Percentiles rank a stretch among this genome's conserved stretches.
These are phyloP conservation scores for Boletellus deceptivus DNA, from an alignment of 1,284 basidiomycete genomes.

Conservation along the genomic window DNA sequence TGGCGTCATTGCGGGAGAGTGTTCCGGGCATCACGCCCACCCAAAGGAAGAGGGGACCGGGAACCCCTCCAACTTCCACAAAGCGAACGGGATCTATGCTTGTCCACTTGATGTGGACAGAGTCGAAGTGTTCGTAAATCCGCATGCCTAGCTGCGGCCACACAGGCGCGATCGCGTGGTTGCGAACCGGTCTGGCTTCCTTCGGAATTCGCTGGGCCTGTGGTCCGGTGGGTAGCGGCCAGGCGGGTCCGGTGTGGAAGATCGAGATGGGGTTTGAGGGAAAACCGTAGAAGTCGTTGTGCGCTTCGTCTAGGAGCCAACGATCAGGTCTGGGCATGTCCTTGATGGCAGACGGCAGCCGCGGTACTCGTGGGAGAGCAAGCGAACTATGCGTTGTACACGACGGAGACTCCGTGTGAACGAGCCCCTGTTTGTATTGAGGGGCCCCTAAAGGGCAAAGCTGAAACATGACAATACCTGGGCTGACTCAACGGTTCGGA, in stretches of 20 bases:
- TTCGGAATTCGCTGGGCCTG: neutral
- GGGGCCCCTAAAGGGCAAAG: too few species aligned
- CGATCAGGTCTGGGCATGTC: too few species aligned
- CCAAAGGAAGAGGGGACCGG: slow-evolving; percentile 25
- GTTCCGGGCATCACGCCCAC: slow-evolving; percentile 31
- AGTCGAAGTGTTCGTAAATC: neutral
- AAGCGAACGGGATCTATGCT: slow-evolving; percentile 31
- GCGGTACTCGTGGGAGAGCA: too few species aligned
- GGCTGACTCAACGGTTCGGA: too few species aligned
- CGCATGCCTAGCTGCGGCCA: neutral
- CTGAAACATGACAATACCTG: too few species aligned
- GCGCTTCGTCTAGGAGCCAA: too few species aligned
- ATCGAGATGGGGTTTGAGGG: neutral
- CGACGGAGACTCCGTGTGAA: too few species aligned
- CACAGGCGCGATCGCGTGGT: neutral
- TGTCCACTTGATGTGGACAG: slow-evolving; percentile 30
- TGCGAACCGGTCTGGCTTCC: neutral
- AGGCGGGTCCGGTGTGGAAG: neutral
- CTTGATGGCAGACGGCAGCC: too few species aligned
- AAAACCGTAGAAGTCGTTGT: neutral
- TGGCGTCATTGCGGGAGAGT: slow-evolving; percentile 26
- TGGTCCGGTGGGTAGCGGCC: neutral
- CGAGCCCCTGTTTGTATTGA: too few species aligned
- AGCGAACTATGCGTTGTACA: too few species aligned
- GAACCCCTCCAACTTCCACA: neutral